Conservation (phyloP, 768 basidiomycete species). For the Erythrobasidium yunnanense region DNA sequence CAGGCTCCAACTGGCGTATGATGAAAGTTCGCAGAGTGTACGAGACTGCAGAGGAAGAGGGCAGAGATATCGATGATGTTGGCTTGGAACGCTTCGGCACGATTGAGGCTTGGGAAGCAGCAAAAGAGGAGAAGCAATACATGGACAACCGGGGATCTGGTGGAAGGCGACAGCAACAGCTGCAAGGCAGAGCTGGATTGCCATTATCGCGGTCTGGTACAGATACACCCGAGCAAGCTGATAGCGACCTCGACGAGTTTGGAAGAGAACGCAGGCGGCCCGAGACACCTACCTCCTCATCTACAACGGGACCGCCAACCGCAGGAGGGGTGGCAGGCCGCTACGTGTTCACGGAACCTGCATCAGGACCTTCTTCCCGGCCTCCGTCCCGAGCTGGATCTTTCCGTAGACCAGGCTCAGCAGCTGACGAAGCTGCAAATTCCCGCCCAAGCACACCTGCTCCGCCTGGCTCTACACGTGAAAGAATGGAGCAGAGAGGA, state of each 20-base stretch:
- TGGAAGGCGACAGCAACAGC: constrained; percentile 26
- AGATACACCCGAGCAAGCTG: not conserved
- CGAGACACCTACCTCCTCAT: not conserved
- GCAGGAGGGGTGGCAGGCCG: constrained; percentile 12
- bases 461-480: constrained; percentile 7
- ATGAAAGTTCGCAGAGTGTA: constrained; percentile 82
- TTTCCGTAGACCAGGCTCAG: constrained; percentile 68
- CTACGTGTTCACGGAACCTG: constrained; percentile 43
- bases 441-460: constrained; percentile 26
- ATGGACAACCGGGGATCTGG: constrained; percentile 57
- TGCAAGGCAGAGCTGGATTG: too few species aligned
- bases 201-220: not conserved
- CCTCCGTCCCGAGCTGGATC: constrained; percentile 53
- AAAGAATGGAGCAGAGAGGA: constrained; percentile 21
- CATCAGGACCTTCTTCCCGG: constrained; percentile 57
- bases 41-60: constrained; percentile 80
- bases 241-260: constrained; percentile 20
- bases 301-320: not conserved
- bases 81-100: constrained; percentile 80
- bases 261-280: constrained; percentile 7
- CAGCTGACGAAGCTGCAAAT: not conserved
- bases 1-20: constrained; percentile 96
- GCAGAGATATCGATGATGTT: constrained; percentile 56
- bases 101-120: constrained; percentile 75
- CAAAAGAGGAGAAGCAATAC: constrained; percentile 69